These are phyloP conservation scores for Melaleuca quinquenervia DNA, from an alignment of 345 rosid species.

Conservation along the genomic window DNA sequence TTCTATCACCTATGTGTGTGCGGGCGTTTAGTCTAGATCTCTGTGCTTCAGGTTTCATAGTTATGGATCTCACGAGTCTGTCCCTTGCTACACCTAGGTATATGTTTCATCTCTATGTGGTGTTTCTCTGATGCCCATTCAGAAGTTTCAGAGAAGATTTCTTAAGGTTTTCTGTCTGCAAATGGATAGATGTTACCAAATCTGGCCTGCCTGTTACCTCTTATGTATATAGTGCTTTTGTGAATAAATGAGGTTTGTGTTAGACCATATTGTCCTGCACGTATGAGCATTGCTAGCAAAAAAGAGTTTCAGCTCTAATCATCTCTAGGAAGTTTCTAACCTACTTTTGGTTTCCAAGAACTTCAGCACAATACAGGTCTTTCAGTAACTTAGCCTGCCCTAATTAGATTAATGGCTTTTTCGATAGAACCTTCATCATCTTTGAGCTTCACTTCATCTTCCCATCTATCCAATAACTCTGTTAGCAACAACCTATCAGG, in stretches of 20 bases:
- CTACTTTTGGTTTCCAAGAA: neutral
- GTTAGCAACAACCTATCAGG: constrained; percentile 21
- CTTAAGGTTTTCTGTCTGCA: neutral
- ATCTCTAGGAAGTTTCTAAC: neutral
- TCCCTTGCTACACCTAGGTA: neutral
- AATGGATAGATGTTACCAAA: neutral
- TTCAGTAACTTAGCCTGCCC: neutral
- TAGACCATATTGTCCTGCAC: neutral
- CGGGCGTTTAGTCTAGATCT: neutral
- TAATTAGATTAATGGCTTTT: constrained; percentile 34
- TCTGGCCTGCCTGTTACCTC: neutral
- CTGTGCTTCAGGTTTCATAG: neutral
- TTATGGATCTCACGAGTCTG: neutral
- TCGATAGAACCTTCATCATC: constrained; percentile 69
- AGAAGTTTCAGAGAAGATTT: neutral
- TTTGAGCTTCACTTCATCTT: constrained; percentile 66
- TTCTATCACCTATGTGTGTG: neutral
- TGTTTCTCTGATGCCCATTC: neutral
- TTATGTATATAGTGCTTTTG: neutral
- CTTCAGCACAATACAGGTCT: neutral
- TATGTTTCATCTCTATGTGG: neutral
- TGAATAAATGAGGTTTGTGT: neutral
- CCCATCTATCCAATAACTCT: constrained; percentile 37
- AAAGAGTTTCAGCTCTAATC: neutral
- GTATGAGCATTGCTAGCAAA: neutral